These are phyloP conservation scores for Tylopilus vinaceipallidus DNA, from an alignment of 768 basidiomycete species.

Conservation along the genomic window DNA sequence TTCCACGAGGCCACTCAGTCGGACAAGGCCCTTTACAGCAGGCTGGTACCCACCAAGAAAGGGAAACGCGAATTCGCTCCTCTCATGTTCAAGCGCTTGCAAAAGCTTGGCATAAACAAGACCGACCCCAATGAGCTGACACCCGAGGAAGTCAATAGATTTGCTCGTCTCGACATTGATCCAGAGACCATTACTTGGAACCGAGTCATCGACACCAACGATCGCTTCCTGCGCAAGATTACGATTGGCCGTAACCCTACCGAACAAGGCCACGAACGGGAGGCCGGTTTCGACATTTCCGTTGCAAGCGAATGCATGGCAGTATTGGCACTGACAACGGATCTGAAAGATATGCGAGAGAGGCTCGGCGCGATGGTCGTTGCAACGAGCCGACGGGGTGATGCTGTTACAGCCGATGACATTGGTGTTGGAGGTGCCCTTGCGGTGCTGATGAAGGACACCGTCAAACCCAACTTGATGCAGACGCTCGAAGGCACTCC, in stretches of 20 bases:
- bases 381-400: constrained; percentile 86
- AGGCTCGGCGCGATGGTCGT: constrained; percentile 96
- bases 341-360: constrained; percentile 87
- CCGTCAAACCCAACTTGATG: constrained; percentile 99
- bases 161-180: constrained; percentile 92
- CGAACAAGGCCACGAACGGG: constrained; percentile 85
- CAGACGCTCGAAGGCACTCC: constrained; percentile 98
- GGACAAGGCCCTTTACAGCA: constrained; percentile 92
- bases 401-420: constrained; percentile 94
- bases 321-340: constrained; percentile 87
- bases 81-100: constrained; percentile 91
- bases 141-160: constrained; percentile 85
- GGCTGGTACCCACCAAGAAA: constrained; percentile 90
- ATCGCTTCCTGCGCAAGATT: constrained; percentile 93
- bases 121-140: constrained; percentile 90
- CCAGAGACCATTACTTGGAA: constrained; percentile 94
- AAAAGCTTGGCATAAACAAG: constrained; percentile 95
- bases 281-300: constrained; percentile 93
- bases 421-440: constrained; percentile 93
- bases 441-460: constrained; percentile 96
- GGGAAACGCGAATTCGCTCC: constrained; percentile 93
- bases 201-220: constrained; percentile 95
- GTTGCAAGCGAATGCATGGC: constrained; percentile 99
- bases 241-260: constrained; percentile 89
- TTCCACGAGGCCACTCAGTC: constrained; percentile 96